Conservation (phyloP, 2,329 filamentous ascomycete species). For the Phaeophleospora eucalypticola region DNA sequence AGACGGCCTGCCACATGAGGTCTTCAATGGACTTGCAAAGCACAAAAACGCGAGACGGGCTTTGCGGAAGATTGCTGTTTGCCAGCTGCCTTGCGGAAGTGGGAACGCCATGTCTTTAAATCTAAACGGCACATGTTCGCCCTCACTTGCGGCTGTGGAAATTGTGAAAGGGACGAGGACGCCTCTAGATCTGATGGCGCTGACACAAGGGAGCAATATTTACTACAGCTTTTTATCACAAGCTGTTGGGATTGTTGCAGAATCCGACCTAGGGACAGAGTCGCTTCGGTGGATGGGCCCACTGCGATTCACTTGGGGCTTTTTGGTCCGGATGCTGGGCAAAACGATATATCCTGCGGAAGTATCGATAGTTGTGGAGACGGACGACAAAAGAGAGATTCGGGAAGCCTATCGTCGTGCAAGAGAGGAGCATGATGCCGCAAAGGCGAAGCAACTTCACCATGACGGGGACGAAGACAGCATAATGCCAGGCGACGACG, state of each 20-base stretch:
- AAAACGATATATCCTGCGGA: constrained; percentile 85
- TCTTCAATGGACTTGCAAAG: constrained; percentile 86
- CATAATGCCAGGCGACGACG: constrained; percentile 16
- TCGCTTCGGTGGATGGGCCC: constrained; percentile 89
- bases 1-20: constrained; percentile 85
- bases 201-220: constrained; percentile 74
- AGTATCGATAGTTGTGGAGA: constrained; percentile 76
- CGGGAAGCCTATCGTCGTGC: constrained; percentile 62
- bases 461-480: constrained; percentile 15
- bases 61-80: constrained; percentile 71
- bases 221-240: constrained; percentile 88
- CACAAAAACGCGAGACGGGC: constrained; percentile 71
- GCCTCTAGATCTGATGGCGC: constrained; percentile 77
- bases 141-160: constrained; percentile 71
- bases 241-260: constrained; percentile 82
- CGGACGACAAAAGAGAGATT: constrained; percentile 69
- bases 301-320: constrained; percentile 77
- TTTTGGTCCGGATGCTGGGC: constrained; percentile 70
- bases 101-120: constrained; percentile 94
- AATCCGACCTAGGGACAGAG: constrained; percentile 85
- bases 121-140: constrained; percentile 72
- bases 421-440: constrained; percentile 27
- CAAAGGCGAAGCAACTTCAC: constrained; percentile 22
- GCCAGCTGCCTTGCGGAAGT: constrained; percentile 85
- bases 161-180: constrained; percentile 86